Evolutionary conservation across 2,329 filamentous ascomycete genomes (phyloP).

Genomic region (Aureobasidium musti): DNA sequence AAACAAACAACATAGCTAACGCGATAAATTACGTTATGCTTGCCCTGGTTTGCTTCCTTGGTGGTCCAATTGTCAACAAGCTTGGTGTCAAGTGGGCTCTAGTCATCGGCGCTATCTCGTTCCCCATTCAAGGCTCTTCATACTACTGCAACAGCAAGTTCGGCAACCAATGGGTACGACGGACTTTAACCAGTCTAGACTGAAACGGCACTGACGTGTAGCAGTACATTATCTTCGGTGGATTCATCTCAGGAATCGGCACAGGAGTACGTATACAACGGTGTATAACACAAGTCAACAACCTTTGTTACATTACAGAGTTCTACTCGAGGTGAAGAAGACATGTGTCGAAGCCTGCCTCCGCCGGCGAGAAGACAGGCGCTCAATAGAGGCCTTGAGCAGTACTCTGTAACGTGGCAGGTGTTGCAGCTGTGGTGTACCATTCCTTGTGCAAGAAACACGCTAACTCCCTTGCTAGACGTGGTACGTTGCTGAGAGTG

Average conservation of each 20-base stretch:
- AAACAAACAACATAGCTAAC: constrained; percentile 26
- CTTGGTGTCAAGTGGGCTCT: constrained; percentile 27
- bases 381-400: no score
- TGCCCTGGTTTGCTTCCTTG: constrained; percentile 21
- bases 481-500: constrained; percentile 25
- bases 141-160: constrained; percentile 30
- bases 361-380: no score
- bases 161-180: constrained; percentile 27
- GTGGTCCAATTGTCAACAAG: constrained; percentile 28
- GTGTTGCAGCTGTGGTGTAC: neutral
- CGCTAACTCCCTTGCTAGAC: neutral
- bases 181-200: neutral
- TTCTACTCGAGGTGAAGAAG: no score
- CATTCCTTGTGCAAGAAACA: neutral
- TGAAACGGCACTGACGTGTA: constrained; percentile 44
- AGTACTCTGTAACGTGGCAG: no score
- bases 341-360: no score
- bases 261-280: constrained; percentile 5
- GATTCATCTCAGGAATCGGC: constrained; percentile 37
- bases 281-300: no score
- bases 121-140: constrained; percentile 25
- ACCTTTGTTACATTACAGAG: no score
- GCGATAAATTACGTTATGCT: constrained; percentile 25
- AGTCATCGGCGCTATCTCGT: constrained; percentile 27
- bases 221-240: constrained; percentile 49